phyloP scores from a whole-genome alignment of 768 basidiomycete species.

The Rhodotorula paludigena region DNA sequence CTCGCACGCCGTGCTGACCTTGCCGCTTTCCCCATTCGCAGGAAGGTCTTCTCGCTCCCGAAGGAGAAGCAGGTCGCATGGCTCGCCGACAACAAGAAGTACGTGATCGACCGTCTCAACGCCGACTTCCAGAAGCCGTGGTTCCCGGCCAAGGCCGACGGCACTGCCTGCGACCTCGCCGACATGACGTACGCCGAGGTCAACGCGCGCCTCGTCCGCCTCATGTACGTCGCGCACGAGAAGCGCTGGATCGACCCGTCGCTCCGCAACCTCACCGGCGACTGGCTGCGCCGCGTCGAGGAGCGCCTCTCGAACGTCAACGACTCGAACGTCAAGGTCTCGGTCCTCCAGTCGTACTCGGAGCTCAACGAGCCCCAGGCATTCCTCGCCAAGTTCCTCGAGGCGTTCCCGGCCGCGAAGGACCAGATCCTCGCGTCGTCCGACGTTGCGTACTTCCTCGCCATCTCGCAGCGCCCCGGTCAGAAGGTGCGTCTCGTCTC shows the following conservation, averaged over 20 bases:
- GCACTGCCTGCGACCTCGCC: slow-evolving; percentile 70
- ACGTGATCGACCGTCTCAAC: slow-evolving; percentile 87
- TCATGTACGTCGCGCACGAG: slow-evolving; percentile 92
- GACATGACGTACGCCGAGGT: slow-evolving; percentile 99
- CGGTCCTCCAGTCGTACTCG: slow-evolving; percentile 74
- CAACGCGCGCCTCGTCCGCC: slow-evolving; percentile 77
- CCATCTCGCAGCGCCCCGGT: slow-evolving; percentile 88
- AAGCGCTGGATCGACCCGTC: slow-evolving; percentile 88
- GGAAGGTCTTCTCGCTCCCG: slow-evolving; percentile 82
- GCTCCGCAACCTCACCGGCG: slow-evolving; percentile 86
- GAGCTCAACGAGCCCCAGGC: slow-evolving; percentile 71
- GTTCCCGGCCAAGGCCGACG: slow-evolving; percentile 97
- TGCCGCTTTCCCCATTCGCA: background rate
- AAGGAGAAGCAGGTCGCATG: slow-evolving; percentile 91
- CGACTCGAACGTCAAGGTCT: slow-evolving; percentile 61
- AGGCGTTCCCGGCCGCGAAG: slow-evolving; percentile 69
- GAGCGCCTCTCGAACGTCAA: slow-evolving; percentile 43
- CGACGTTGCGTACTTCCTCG: slow-evolving; percentile 91
- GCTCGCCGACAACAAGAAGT: slow-evolving; percentile 78
- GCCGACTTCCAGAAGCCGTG: slow-evolving; percentile 80
- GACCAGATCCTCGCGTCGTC: slow-evolving; percentile 85
- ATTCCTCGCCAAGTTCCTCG: slow-evolving; percentile 77
- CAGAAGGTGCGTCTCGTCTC: slow-evolving; percentile 59
- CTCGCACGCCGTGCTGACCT: background rate
- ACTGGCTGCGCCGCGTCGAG: slow-evolving; percentile 84